phyloP scores from a whole-genome alignment of 805 yeast genomes.

The Metschnikowia dekortorum region DNA sequence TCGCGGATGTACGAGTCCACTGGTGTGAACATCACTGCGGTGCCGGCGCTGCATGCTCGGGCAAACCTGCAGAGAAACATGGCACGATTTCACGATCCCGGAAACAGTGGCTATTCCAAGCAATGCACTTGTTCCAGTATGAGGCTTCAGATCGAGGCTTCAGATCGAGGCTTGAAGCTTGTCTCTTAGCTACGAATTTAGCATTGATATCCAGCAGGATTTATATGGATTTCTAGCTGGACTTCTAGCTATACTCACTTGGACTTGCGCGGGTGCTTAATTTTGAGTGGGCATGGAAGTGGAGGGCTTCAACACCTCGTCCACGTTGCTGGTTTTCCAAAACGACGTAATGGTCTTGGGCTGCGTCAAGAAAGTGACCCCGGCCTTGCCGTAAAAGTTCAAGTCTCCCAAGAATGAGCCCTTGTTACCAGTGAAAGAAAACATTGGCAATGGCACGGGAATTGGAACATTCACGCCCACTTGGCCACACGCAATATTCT shows the following conservation, averaged over 20 bases:
- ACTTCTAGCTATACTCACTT: too few species aligned
- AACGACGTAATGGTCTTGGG: constrained; percentile 69
- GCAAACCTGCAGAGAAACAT: neutral
- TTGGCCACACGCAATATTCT: constrained; percentile 67
- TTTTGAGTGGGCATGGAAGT: constrained; percentile 68
- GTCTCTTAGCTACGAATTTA: too few species aligned
- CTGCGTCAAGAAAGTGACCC: constrained; percentile 66
- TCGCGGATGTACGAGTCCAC: too few species aligned
- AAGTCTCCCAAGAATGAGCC: constrained; percentile 74
- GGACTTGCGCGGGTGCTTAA: constrained; percentile 11
- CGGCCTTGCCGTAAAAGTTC: constrained; percentile 78
- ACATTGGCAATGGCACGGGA: constrained; percentile 80
- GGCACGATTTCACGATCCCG: neutral
- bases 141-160: too few species aligned
- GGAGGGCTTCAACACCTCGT: constrained; percentile 46
- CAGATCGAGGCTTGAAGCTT: too few species aligned
- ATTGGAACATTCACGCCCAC: constrained; percentile 77
- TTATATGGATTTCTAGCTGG: too few species aligned
- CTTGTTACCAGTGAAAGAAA: constrained; percentile 73
- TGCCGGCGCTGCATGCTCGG: neutral
- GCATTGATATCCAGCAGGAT: too few species aligned
- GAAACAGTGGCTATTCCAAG: neutral
- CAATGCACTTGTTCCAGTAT: too few species aligned
- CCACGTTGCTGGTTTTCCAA: constrained; percentile 56
- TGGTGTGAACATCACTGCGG: neutral